Evolutionary conservation across 352 stramenopile species (phyloP), one percentile per base, ranked within the genome.

Genomic region (Globisporangium splendens): DNA sequence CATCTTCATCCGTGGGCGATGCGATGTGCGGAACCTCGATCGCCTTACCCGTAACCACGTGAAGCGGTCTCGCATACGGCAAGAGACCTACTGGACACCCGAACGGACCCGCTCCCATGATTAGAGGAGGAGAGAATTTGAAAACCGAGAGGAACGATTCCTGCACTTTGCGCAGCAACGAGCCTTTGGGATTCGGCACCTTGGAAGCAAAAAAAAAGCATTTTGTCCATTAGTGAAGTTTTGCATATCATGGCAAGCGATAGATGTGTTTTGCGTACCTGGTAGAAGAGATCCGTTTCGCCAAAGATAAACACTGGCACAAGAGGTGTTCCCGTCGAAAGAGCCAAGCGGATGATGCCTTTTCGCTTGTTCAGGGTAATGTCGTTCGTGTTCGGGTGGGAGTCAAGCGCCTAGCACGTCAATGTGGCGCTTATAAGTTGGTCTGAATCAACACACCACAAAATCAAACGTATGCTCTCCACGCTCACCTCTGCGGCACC

Each of bases 281-380:
- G 73, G 33, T 67, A 71, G 51, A 63, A 85, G 39, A 88, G 48
- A 28, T 86, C 71, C 44, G 70, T 88, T 51, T 93, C 86, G 42
- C 83, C 83, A 69, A 93, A 85, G 11, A 54, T 56, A 42, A 91
- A 93, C 35, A 83, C 85, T 1, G 83, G 79, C 3, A 93, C 77
- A 14, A 93, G 35, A 1, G 74, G 60, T 22, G 69, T 76, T 17
- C 83, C 83, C 0, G 68, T 88, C 17, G 62, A 65, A 10, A 93
- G 62, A 11, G 80, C 81, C 12, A 93, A 61, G 21, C 78, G 77
- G 22, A 88, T 67, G 55, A 93, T 72, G 21, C 83, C 83, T 54
- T 80, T 87, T 49, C 81, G 75, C 54, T 75, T 72, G 63, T 88
- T 79, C 18, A 92, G 66, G 20, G 86, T 81, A 55, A 87, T 77